Conservation (phyloP, 2,329 filamentous ascomycete genomes). For the Pseudofabraea citricarpa region DNA sequence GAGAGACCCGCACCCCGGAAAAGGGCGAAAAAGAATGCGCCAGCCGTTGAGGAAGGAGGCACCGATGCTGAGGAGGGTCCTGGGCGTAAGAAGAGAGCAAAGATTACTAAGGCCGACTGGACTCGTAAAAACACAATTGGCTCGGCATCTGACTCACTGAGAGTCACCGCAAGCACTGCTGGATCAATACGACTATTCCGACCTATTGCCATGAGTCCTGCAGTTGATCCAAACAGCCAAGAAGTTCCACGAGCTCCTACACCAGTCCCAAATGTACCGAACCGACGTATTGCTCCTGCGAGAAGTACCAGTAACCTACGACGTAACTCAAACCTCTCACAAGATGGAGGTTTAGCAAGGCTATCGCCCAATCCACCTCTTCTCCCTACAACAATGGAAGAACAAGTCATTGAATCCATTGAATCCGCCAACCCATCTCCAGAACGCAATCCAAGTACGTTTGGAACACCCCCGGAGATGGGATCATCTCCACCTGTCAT, state of each 20-base stretch:
- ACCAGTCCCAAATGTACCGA: constrained; percentile 53
- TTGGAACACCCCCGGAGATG: constrained; percentile 73
- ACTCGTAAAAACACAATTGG: constrained; percentile 70
- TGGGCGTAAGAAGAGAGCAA: constrained; percentile 68
- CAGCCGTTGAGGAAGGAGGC: constrained; percentile 35
- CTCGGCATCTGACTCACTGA: constrained; percentile 69
- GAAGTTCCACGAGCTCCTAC: constrained; percentile 74
- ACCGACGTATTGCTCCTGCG: constrained; percentile 28
- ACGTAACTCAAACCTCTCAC: constrained; percentile 54
- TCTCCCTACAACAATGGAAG: constrained; percentile 29
- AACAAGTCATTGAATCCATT: constrained; percentile 25
- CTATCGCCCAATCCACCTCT: constrained; percentile 34
- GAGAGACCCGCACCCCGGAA: constrained; percentile 52
- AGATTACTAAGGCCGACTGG: constrained; percentile 67
- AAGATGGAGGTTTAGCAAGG: constrained; percentile 30
- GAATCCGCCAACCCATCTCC: constrained; percentile 44
- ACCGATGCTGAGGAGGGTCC: constrained; percentile 35
- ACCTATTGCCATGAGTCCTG: constrained; percentile 54
- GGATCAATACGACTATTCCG: constrained; percentile 82
- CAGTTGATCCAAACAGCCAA: constrained; percentile 52
- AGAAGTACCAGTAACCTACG: constrained; percentile 47
- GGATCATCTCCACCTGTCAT: constrained; percentile 87
- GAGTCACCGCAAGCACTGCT: constrained; percentile 86
- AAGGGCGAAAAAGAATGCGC: constrained; percentile 71
- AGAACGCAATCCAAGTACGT: constrained; percentile 43